A percentile compares a stretch with the other conserved stretches of the same genome.
phyloP scores from a whole-genome alignment of 1,139 yeast genomes.

The Saccharomyces hybrid region DNA sequence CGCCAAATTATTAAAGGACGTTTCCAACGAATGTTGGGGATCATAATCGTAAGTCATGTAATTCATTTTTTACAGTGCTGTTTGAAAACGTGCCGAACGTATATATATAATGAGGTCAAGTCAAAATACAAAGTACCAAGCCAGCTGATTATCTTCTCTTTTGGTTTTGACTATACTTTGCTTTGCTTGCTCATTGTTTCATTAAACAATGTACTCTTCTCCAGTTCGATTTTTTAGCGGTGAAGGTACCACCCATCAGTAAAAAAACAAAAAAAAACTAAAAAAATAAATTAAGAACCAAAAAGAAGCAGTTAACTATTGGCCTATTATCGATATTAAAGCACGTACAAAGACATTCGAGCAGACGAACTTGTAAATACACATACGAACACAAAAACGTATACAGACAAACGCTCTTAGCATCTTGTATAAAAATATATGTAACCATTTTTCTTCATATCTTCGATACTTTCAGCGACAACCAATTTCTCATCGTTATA shows the following conservation, averaged over 20 bases:
- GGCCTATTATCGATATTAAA: background rate
- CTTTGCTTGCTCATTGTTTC: background rate
- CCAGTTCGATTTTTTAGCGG: background rate
- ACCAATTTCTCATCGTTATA: slow-evolving; percentile 94
- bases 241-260: background rate
- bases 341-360: background rate
- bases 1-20: slow-evolving; percentile 9
- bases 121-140: background rate
- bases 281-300: background rate
- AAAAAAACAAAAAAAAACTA: background rate
- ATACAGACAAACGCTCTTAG: background rate
- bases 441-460: slow-evolving; percentile 57
- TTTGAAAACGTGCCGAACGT: background rate
- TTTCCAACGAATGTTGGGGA: slow-evolving; percentile 9
- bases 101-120: background rate
- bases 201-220: background rate
- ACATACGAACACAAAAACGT: background rate
- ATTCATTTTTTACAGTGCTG: slow-evolving; percentile 2
- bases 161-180: background rate
- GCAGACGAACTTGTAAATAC: background rate
- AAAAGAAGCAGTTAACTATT: background rate
- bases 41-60: slow-evolving; percentile 13
- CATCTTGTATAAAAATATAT: slow-evolving; percentile 36
- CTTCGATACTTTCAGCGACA: slow-evolving; percentile 47
- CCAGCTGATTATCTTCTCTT: background rate